Base-by-base conservation (phyloP, 805 yeast species). In the Trichomonascus vanleenenianus region DNA sequence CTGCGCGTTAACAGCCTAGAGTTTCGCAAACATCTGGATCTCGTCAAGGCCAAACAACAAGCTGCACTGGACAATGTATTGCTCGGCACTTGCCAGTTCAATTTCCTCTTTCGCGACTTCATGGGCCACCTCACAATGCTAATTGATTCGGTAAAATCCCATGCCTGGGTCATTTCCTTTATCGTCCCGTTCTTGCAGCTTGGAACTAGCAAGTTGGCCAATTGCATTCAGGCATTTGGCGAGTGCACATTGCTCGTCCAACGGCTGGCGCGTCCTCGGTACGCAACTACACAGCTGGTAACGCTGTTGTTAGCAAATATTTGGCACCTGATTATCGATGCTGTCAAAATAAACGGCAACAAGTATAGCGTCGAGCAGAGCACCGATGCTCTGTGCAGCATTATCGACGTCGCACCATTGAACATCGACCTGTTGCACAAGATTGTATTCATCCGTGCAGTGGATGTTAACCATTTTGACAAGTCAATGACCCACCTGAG, bases 271-370 rank as follows among this genome's bases (percentile, higher is more conserved):
- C 34, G 35, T 3, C 34, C 16, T 14, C 48, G 42, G 36, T 10
- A 15, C 9, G 11, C 25, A 3, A 52, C 46, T 18, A 27, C 14
- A 9, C 18, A 19, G 25, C 42, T 50, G 8, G 16, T 20, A 14
- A 42, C 34, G 5, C 4, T 47, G 11, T 33, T 58, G 5, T 39
- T 45, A 11, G 41, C 49, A 1, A 50, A 46, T 1, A 40, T 49
- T 11, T 58, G 63, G 62, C 54, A 55, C 14, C 10, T 22, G 27
- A 22, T 22, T 22, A 8, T 22, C 27, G 27, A 38, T 2, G 42
- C 57, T 33, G 44, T 50, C 9, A 57, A 57, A 2, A 46, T 52
- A 12, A 47, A 52, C 44, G 46, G 47, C 15, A 30, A n/a, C 37
- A 14, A 33, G 3, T 39, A 44, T 16, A 5, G 33, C 8, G 42